Percentiles rank a stretch among this genome's conserved stretches.
Evolutionary conservation across 2,329 filamentous ascomycete species (phyloP).

Genomic region (Falciphora oryzae): DNA sequence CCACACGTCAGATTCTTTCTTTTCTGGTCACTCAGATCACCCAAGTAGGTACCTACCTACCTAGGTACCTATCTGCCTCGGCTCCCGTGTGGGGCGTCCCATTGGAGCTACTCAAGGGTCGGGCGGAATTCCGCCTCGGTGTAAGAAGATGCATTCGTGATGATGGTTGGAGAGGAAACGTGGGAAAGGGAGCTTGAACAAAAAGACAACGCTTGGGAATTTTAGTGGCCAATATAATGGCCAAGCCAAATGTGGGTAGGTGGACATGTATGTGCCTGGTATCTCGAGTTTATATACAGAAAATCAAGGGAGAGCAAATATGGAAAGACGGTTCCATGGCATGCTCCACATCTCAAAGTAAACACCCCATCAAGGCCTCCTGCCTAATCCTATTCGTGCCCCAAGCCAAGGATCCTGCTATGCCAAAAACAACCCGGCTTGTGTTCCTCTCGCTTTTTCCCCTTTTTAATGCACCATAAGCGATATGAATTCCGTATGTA

Average conservation of each 20-base stretch:
- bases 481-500: slow-evolving; percentile 22
- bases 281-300: neutral
- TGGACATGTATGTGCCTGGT: neutral
- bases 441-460: slow-evolving; percentile 1
- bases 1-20: too few species aligned
- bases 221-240: neutral
- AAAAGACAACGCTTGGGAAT: neutral
- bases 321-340: neutral
- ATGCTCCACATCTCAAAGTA: neutral
- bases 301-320: neutral
- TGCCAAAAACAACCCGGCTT: neutral
- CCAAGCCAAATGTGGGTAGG: neutral
- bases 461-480: slow-evolving; percentile 9
- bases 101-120: too few species aligned
- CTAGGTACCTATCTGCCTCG: too few species aligned
- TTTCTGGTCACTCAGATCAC: too few species aligned
- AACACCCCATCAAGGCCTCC: neutral
- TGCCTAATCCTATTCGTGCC: neutral
- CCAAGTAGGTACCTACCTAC: too few species aligned
- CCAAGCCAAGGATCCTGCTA: neutral
- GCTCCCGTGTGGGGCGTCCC: too few species aligned
- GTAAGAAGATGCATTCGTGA: neutral
- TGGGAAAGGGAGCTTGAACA: neutral
- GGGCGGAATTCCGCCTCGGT: neutral
- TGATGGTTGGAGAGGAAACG: neutral